Evolutionary conservation across 306 rosid genomes (phyloP), one percentile per base, ranked within the genome.

Genomic region (Vachellia collinsii): DNA sequence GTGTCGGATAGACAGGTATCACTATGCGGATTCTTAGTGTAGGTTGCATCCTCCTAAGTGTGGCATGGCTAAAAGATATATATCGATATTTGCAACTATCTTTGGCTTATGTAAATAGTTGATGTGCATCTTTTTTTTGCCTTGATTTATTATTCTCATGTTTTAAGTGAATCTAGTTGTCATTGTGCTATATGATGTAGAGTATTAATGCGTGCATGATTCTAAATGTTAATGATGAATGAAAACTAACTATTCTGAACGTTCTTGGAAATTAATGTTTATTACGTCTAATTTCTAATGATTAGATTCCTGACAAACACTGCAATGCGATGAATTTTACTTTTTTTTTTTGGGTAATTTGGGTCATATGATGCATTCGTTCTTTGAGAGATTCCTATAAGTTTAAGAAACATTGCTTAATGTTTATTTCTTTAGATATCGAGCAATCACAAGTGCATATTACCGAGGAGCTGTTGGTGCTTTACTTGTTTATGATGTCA

Each of bases 381-480:
- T 54, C 51, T 80, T 20, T 75, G 68, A 54, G 59, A 69, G 29
- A 4, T 62, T 23, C 14, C 56, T 61, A 59, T 25, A 50, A 62
- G 71, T 76, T 61, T 76, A 37, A 62, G 71, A 62, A 76, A 43
- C 36, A 62, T 59, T 44, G 17, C 47, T 66, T 23, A 29, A 64
- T 20, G 43, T 59, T 64, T 5, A 47, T 53, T 79, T 54, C 38
- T 72, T 44, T 19, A 89, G 92, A 82, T 89, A 89, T 73, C 92
- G 90, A 7, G 92, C 92, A 46, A 89, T 89, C 73, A 89, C 90
- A 23, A 86, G 90, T 66, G 90, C 92, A 34, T 89, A 89, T 79
- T 86, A 89, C 70, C 83, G 90, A 65, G 90, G 90, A 53, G 92
- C 90, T 34, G 87, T 86, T 37, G 90, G 92, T 7, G 92, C 92